Conservation (phyloP, 495 filamentous ascomycete genomes). For the Tuber brumale region DNA sequence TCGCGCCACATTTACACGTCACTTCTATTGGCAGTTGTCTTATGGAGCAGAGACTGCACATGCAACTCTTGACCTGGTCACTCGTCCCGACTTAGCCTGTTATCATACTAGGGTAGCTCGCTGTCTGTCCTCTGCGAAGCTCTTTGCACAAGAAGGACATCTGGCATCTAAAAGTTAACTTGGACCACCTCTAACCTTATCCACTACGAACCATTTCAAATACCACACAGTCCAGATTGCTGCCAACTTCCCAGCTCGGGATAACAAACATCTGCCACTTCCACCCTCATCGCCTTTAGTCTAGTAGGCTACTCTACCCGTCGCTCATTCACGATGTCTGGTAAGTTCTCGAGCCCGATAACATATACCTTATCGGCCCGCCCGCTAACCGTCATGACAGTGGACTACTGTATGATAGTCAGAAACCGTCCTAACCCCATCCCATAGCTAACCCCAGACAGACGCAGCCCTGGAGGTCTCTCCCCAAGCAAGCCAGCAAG, state of each 20-base stretch:
- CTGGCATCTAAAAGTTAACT: neutral
- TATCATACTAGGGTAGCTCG: neutral
- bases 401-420: neutral
- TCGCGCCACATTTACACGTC: neutral
- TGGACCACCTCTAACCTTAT: neutral
- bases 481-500: conserved; percentile 64
- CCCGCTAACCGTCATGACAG: neutral
- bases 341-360: neutral
- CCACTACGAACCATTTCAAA: neutral
- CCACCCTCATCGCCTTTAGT: neutral
- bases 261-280: neutral
- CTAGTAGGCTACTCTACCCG: neutral
- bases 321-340: neutral
- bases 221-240: neutral
- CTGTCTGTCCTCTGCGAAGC: neutral
- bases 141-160: neutral
- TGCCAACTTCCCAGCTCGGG: neutral
- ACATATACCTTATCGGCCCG: neutral
- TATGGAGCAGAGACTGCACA: neutral
- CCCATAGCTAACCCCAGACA: conserved; percentile 40
- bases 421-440: neutral
- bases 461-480: conserved; percentile 67
- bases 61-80: neutral
- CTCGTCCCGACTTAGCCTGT: neutral
- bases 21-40: neutral